Conservation (phyloP, 345 rosid species). For the Pelargonium nanum region DNA sequence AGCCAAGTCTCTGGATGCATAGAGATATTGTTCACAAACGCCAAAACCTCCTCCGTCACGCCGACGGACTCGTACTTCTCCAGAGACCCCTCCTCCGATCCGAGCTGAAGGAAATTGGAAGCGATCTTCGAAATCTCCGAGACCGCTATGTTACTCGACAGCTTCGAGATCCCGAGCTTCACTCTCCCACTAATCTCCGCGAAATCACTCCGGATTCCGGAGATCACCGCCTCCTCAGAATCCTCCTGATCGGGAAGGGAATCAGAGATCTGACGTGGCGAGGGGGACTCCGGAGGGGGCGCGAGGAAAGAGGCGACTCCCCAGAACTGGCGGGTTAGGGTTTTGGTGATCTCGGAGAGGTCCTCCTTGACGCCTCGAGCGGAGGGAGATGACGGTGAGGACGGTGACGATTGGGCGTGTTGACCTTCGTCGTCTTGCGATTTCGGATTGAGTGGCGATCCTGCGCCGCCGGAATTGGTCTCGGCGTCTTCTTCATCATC, state of each 20-base stretch:
- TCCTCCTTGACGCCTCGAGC: conserved; percentile 84
- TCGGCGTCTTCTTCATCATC: conserved; percentile 16
- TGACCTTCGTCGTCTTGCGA: conserved; percentile 2
- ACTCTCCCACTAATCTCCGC: conserved; percentile 55
- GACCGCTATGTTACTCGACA: conserved; percentile 47
- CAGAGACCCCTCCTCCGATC: conserved; percentile 32
- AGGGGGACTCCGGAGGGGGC: conserved; percentile 38
- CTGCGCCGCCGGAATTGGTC: conserved; percentile 11
- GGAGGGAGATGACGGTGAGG: conserved; percentile 15
- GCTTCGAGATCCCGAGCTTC: conserved; percentile 53
- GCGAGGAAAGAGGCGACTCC: conserved; percentile 94
- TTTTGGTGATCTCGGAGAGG: conserved; percentile 63
- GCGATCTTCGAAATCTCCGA: conserved; percentile 61
- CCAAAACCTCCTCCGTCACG: conserved; percentile 69
- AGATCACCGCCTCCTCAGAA: conserved; percentile 27
- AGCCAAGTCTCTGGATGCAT: conserved; percentile 97
- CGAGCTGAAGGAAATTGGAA: conserved; percentile 44
- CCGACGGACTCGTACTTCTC: conserved; percentile 49
- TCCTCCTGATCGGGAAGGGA: conserved; percentile 1
- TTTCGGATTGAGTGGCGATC: neutral
- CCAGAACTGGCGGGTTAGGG: conserved; percentile 70
- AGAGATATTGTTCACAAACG: conserved; percentile 67
- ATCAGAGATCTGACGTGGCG: conserved; percentile 11
- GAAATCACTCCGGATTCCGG: conserved; percentile 54
- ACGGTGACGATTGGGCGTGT: conserved; percentile 8